phyloP scores from a whole-genome alignment of 768 basidiomycete species.

The Tylopilus plumbeoviolaceoides region DNA sequence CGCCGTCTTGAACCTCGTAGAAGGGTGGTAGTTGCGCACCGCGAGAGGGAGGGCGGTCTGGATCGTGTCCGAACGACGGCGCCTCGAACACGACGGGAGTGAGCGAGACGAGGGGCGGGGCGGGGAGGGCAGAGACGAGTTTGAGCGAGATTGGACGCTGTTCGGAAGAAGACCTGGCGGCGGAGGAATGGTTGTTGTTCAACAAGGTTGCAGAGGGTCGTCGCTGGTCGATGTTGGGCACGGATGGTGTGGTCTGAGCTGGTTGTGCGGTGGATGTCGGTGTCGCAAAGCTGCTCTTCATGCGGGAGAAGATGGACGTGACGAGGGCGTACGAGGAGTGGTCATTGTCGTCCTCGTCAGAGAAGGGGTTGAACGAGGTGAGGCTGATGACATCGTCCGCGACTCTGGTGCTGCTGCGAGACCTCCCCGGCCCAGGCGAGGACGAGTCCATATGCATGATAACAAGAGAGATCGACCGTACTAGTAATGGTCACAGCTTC shows the following conservation, averaged over 20 bases:
- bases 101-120: constrained; percentile 80
- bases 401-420: constrained; percentile 57
- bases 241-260: constrained; percentile 13
- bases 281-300: constrained; percentile 74
- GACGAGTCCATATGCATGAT: constrained; percentile 29
- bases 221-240: constrained; percentile 43
- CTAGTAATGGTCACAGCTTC: constrained; percentile 21
- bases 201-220: constrained; percentile 51
- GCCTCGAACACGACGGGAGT: constrained; percentile 82
- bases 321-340: constrained; percentile 83
- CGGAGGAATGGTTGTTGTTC: constrained; percentile 43
- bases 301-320: constrained; percentile 72
- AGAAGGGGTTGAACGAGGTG: constrained; percentile 88
- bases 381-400: constrained; percentile 64
- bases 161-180: constrained; percentile 42
- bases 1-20: constrained; percentile 47
- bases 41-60: constrained; percentile 56
- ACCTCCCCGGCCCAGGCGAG: constrained; percentile 42
- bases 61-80: constrained; percentile 63
- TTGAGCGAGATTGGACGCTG: constrained; percentile 61
- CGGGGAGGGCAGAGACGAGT: constrained; percentile 49
- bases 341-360: constrained; percentile 90
- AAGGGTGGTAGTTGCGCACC: constrained; percentile 46
- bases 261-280: constrained; percentile 45
- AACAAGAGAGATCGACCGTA: too few species aligned